Base-by-base conservation (phyloP, 768 basidiomycete species). In the Nidula microcarpa region DNA sequence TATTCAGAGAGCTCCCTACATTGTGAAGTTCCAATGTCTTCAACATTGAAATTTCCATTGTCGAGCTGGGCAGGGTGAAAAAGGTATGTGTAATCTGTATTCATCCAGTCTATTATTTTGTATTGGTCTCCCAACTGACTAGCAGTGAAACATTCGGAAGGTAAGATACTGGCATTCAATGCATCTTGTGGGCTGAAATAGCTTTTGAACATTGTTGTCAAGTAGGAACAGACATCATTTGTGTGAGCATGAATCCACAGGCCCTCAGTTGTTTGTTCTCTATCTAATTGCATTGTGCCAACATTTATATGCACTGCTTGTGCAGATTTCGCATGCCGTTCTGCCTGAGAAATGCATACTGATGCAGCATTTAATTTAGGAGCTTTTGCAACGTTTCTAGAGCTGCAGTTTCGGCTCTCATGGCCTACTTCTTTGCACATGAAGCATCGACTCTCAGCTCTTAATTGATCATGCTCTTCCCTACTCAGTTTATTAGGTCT, bases 401-500 rank as follows among this genome's bases (percentile, higher is more conserved):
- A 1, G 1, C 60, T 60, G 35, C 64, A 66, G 36, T 66, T 60
- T 1, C 59, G 23, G 35, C 58, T 60, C 2, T 59, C 46, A 46
- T 66, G 64, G 0, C 64, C 65, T 0, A 54, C 10, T 2, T 64
- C 56, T 9, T 57, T 55, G 47, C 64, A 66, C 2, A 32, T 51
- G 32, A 61, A 66, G 47, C 64, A 66, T 4, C 57, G 37, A 1
- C 60, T 60, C 17, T 62, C 62, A 0, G 58, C 57, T 1, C 57
- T 17, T 16, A 62, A 39, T 39, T 39, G 37, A n/a, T 39, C 37
- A 39, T n/a, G 14, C 37, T 62, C 61, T 13, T 59, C 58, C n/a
- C 52, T 49, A 53, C 34, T 36, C 51, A 49, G 30, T 37, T 36
- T 37, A 18, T 53, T 33, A 37, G 35, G 16, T 46, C 43, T 16